A percentile compares a stretch with the other conserved stretches of the same genome.
These are phyloP conservation scores for Aegilops sharonensis DNA, from an alignment of 176 grass and related monocot species.

Conservation along the genomic window DNA sequence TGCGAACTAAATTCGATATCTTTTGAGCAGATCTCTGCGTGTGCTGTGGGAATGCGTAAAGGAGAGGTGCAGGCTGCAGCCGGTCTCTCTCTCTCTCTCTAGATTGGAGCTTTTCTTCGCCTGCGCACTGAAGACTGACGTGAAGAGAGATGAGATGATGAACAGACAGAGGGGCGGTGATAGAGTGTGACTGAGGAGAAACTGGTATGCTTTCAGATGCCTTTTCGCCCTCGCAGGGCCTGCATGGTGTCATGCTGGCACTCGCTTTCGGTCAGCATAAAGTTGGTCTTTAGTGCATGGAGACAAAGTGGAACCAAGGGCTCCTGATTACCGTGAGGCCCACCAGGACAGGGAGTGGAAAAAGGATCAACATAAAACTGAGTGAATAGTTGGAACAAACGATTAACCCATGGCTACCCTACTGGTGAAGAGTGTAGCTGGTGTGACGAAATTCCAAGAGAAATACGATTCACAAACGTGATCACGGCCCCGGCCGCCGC, in stretches of 20 bases:
- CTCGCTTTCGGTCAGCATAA: constrained; percentile 29
- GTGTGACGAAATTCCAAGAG: neutral
- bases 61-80: constrained; percentile 16
- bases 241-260: constrained; percentile 29
- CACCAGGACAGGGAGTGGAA: too few species aligned
- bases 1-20: constrained; percentile 20
- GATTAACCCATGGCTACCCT: too few species aligned
- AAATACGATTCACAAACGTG: neutral
- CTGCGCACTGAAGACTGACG: constrained; percentile 22
- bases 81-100: neutral
- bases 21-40: constrained; percentile 42
- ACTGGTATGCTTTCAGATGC: constrained; percentile 28
- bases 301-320: constrained; percentile 34
- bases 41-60: constrained; percentile 29
- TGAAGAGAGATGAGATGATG: constrained; percentile 5
- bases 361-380: constrained; percentile 9
- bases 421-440: neutral
- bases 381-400: neutral
- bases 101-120: neutral
- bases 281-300: constrained; percentile 14
- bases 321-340: constrained; percentile 5
- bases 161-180: too few species aligned
- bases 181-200: neutral
- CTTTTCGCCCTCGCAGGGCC: constrained; percentile 35
- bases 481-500: too few species aligned